Conservation (phyloP, 805 yeast species). For the Wickerhamiella kurtzmanii region DNA sequence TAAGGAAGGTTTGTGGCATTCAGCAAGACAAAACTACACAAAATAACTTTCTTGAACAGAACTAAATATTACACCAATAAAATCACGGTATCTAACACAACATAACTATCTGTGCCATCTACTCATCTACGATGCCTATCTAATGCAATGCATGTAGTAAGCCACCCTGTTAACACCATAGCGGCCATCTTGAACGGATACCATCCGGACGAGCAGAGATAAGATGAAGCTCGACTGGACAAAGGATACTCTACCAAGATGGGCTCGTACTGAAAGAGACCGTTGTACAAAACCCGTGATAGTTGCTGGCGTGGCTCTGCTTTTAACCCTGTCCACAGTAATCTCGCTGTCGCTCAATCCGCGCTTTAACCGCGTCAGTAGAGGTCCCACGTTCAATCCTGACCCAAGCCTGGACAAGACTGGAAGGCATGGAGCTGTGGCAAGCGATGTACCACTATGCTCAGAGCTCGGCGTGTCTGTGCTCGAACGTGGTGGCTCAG, state of each 20-base stretch:
- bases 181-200: too few relatives aligned
- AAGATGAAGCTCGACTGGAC: not conserved
- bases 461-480: conserved; percentile 49
- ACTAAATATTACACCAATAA: too few relatives aligned
- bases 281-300: not conserved
- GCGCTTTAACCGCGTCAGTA: not conserved
- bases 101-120: too few relatives aligned
- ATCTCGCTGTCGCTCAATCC: not conserved
- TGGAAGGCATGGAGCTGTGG: conserved; percentile 44
- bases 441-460: conserved; percentile 51
- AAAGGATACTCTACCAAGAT: not conserved
- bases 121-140: too few relatives aligned
- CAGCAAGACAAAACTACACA: too few relatives aligned
- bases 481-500: conserved; percentile 47
- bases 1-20: too few relatives aligned
- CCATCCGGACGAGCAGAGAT: not conserved
- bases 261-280: not conserved
- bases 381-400: conserved; percentile 13
- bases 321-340: not conserved
- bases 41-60: too few relatives aligned
- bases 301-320: not conserved
- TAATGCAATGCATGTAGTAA: not conserved
- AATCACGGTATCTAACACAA: too few relatives aligned
- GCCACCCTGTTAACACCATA: too few relatives aligned
- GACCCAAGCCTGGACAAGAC: conserved; percentile 11